Conservation (phyloP, 2,329 filamentous ascomycete genomes). For the Penicillium janthinellum region DNA sequence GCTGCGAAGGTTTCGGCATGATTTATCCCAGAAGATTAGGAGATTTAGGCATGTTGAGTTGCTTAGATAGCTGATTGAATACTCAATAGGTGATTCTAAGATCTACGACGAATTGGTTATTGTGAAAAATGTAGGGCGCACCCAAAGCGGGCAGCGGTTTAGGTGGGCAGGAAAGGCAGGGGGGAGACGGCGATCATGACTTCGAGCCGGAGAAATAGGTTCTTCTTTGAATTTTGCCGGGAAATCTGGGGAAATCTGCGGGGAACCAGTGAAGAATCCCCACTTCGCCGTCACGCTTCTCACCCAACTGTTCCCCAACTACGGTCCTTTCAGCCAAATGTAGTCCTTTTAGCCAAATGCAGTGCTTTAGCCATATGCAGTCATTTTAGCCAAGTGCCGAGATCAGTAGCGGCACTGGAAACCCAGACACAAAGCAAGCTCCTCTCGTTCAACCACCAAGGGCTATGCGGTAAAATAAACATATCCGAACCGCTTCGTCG, state of each 20-base stretch:
- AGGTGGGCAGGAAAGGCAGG: no score
- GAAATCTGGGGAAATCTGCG: neutral
- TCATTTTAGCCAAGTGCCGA: neutral
- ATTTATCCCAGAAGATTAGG: no score
- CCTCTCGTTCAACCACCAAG: neutral
- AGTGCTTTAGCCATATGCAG: neutral
- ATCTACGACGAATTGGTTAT: no score
- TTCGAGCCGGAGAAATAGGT: no score
- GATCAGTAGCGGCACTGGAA: neutral
- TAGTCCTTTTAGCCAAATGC: neutral
- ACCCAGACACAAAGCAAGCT: slow-evolving; percentile 2
- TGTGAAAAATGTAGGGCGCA: no score
- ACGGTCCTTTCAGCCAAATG: slow-evolving; percentile 1
- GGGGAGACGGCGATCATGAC: no score
- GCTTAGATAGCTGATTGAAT: no score
- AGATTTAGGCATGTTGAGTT: no score
- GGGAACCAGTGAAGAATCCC: slow-evolving; percentile 13
- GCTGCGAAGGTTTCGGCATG: no score
- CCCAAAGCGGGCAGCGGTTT: no score
- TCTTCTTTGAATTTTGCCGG: no score
- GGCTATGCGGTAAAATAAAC: neutral
- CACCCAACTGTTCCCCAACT: slow-evolving; percentile 1
- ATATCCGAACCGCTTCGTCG: neutral
- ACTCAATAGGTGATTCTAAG: no score
- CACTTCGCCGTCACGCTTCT: slow-evolving; percentile 7